A percentile compares a stretch with the other conserved stretches of the same genome.
Evolutionary conservation across 495 filamentous ascomycete species (phyloP).

Genomic region (Massariosphaeria phaeospora): DNA sequence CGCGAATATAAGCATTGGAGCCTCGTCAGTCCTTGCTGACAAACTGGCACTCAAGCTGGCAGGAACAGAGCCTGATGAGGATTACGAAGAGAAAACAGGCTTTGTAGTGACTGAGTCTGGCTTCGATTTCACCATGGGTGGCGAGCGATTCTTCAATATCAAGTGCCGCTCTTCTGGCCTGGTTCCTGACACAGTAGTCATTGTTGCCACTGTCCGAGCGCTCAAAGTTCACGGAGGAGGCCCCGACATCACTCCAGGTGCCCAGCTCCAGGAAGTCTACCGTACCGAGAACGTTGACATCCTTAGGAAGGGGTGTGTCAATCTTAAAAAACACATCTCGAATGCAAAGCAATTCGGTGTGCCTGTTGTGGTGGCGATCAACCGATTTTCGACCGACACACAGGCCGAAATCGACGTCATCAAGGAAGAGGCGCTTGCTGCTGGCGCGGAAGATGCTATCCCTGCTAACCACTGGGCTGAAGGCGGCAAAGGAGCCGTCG

Average conservation of each 20-base stretch:
- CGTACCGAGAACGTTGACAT: conserved; percentile 89
- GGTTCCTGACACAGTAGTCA: conserved; percentile 84
- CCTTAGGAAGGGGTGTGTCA: conserved; percentile 82
- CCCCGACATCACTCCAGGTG: conserved; percentile 83
- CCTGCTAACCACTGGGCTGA: conserved; percentile 96
- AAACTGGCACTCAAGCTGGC: conserved; percentile 93
- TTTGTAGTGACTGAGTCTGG: conserved; percentile 98
- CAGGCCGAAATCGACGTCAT: conserved; percentile 86
- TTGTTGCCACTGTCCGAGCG: conserved; percentile 92
- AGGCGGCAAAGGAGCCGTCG: conserved; percentile 84
- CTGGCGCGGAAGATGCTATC: conserved; percentile 90
- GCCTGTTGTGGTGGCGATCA: conserved; percentile 96
- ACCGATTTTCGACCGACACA: conserved; percentile 91
- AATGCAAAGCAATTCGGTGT: conserved; percentile 87
- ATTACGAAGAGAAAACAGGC: conserved; percentile 75
- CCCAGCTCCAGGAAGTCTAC: conserved; percentile 76
- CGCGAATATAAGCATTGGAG: conserved; percentile 96
- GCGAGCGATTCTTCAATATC: conserved; percentile 99
- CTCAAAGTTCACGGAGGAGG: conserved; percentile 96
- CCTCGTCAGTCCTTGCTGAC: conserved; percentile 89
- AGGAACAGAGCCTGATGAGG: conserved; percentile 91
- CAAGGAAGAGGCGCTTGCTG: conserved; percentile 83
- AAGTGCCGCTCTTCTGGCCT: conserved; percentile 95
- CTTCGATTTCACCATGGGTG: conserved; percentile 99
- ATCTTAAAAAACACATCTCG: conserved; percentile 86